A percentile compares a stretch with the other conserved stretches of the same genome.
Conservation (phyloP, 805 yeast species). For the Cyberlindnera mycetangii region DNA sequence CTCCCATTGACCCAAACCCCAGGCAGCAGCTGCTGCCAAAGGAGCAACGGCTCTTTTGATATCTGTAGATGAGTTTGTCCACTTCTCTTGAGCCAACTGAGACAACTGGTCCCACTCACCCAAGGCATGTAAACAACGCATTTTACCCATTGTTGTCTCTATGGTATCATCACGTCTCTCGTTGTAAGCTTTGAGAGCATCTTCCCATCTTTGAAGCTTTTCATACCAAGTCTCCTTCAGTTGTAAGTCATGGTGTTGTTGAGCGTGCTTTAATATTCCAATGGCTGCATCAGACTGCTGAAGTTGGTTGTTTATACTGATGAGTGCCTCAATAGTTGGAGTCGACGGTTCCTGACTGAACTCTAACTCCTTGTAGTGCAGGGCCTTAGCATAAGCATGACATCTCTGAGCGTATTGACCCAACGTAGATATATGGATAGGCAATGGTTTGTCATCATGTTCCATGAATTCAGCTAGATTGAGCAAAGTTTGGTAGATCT, state of each 20-base stretch:
- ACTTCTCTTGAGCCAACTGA: slow-evolving; percentile 78
- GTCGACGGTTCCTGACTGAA: slow-evolving; percentile 92
- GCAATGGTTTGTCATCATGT: slow-evolving; percentile 92
- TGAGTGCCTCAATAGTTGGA: slow-evolving; percentile 86
- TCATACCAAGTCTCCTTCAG: slow-evolving; percentile 98
- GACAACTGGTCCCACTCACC: slow-evolving; percentile 97
- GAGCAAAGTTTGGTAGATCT: slow-evolving; percentile 83
- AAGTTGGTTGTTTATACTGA: slow-evolving; percentile 87
- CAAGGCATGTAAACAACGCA: slow-evolving; percentile 96
- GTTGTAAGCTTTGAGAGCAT: slow-evolving; percentile 87
- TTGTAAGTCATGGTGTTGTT: slow-evolving; percentile 84
- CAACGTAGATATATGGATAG: slow-evolving; percentile 83
- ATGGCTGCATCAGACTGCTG: slow-evolving; percentile 98
- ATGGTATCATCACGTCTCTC: slow-evolving; percentile 73
- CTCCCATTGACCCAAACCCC: slow-evolving; percentile 98
- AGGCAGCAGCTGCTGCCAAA: slow-evolving; percentile 96
- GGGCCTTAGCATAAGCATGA: slow-evolving; percentile 96
- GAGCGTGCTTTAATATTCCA: slow-evolving; percentile 93
- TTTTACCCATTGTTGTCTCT: slow-evolving; percentile 94
- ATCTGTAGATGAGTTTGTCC: slow-evolving; percentile 74
- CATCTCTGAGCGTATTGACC: slow-evolving; percentile 93
- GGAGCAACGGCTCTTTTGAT: slow-evolving; percentile 87
- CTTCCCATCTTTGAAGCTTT: slow-evolving; percentile 96
- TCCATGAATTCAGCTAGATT: slow-evolving; percentile 96
- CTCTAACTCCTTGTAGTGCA: slow-evolving; percentile 93